A percentile compares a stretch with the other conserved stretches of the same genome.
Conservation (phyloP, 2,329 filamentous ascomycete species). For the Ophiostoma ips region DNA sequence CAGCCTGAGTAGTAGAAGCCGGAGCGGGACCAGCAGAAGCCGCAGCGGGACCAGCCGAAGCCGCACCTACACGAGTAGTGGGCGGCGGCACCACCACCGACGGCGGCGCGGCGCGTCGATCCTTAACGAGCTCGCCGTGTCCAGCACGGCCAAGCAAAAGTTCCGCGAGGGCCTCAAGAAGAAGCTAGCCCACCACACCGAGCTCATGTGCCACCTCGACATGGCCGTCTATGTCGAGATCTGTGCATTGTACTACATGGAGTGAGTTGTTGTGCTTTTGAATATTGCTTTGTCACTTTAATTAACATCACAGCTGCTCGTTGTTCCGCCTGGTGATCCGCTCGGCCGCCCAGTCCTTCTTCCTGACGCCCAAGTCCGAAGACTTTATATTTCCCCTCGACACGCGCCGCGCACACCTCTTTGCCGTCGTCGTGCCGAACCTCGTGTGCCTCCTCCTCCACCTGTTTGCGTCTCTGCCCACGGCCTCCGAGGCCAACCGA, state of each 20-base stretch:
- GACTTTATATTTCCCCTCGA: slow-evolving; percentile 40
- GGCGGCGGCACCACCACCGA: neutral
- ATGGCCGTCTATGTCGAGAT: slow-evolving; percentile 50
- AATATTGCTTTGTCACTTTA: neutral
- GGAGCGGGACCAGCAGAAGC: neutral
- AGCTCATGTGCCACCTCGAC: slow-evolving; percentile 48
- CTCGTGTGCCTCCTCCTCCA: slow-evolving; percentile 47
- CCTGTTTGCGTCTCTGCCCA: slow-evolving; percentile 37
- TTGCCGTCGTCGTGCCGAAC: slow-evolving; percentile 45
- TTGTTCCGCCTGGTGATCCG: slow-evolving; percentile 48
- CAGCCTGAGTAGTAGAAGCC: no score
- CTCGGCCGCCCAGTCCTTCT: slow-evolving; percentile 44
- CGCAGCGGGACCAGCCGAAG: slow-evolving; percentile 1
- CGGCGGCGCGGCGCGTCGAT: neutral
- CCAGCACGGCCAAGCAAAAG: slow-evolving; percentile 14
- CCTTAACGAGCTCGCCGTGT: slow-evolving; percentile 1
- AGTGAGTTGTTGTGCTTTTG: slow-evolving; percentile 31
- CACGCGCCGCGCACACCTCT: slow-evolving; percentile 41
- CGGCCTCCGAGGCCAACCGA: slow-evolving; percentile 44
- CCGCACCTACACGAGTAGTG: slow-evolving; percentile 3
- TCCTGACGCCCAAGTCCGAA: slow-evolving; percentile 49
- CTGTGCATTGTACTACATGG: slow-evolving; percentile 55
- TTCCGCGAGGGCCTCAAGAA: slow-evolving; percentile 28
- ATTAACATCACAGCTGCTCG: slow-evolving; percentile 37
- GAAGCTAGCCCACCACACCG: slow-evolving; percentile 46